A percentile compares a stretch with the other conserved stretches of the same genome.
phyloP scores from a whole-genome alignment of 139 green algal genomes.

The Coelastrella sp. region DNA sequence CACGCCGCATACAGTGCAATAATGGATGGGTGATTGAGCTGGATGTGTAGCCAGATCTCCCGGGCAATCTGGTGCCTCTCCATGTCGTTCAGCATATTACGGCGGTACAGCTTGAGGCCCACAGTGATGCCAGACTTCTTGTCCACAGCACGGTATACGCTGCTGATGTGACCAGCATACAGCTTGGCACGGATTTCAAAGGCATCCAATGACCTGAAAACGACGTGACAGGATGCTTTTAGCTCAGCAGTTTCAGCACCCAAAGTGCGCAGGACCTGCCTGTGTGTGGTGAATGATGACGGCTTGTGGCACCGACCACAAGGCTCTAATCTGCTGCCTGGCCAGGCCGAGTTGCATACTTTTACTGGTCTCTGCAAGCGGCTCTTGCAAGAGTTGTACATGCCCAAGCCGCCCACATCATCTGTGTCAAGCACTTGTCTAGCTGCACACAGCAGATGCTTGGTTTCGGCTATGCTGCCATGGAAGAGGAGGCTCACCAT shows the following conservation, averaged over 20 bases:
- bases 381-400: too few species aligned
- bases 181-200: constrained; percentile 65
- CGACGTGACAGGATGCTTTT: not conserved
- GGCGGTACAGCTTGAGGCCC: constrained; percentile 72
- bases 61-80: constrained; percentile 65
- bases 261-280: too few species aligned
- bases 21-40: constrained; percentile 65
- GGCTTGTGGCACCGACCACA: too few species aligned
- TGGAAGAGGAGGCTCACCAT: constrained; percentile 29
- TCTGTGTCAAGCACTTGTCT: not conserved
- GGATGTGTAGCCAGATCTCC: constrained; percentile 70
- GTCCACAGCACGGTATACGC: constrained; percentile 64
- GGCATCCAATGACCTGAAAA: constrained; percentile 53
- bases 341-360: too few species aligned
- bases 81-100: constrained; percentile 52
- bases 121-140: constrained; percentile 62
- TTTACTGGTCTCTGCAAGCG: too few species aligned
- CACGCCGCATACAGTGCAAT: constrained; percentile 71
- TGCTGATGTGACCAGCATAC: constrained; percentile 67
- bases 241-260: not conserved
- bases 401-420: not conserved
- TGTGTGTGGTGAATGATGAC: too few species aligned
- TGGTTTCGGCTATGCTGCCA: not conserved
- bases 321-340: too few species aligned
- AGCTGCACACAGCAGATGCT: not conserved